These are phyloP conservation scores for Blastobotrys proliferans DNA, from an alignment of 1,139 yeast genomes.

Conservation along the genomic window DNA sequence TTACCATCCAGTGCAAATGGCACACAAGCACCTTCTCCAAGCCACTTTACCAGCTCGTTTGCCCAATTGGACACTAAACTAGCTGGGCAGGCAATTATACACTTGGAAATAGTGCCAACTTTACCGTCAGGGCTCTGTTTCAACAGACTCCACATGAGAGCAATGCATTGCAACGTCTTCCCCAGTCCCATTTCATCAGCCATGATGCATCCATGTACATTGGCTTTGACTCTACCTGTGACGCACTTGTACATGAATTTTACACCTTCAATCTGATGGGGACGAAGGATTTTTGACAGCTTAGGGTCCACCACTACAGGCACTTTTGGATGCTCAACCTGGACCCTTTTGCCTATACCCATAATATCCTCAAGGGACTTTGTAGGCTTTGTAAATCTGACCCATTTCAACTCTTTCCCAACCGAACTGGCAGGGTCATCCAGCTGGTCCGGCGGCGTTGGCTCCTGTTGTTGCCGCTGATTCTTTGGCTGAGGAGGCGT, in stretches of 20 bases:
- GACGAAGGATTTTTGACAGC: constrained; percentile 77
- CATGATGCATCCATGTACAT: constrained; percentile 96
- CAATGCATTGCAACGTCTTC: constrained; percentile 87
- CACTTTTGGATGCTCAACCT: constrained; percentile 50
- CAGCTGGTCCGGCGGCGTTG: background rate
- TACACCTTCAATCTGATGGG: constrained; percentile 97
- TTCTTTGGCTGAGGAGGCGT: constrained; percentile 11
- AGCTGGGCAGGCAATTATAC: constrained; percentile 94
- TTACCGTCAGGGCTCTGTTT: constrained; percentile 86
- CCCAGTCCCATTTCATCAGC: constrained; percentile 99
- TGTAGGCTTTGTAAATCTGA: constrained; percentile 8
- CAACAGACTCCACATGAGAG: constrained; percentile 90
- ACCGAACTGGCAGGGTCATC: background rate
- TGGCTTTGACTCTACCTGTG: constrained; percentile 78
- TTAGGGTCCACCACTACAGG: constrained; percentile 96
- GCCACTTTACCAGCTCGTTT: constrained; percentile 91
- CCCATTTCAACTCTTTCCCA: constrained; percentile 7
- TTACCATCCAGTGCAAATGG: constrained; percentile 94
- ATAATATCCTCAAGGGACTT: constrained; percentile 75
- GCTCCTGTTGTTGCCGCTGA: constrained; percentile 15
- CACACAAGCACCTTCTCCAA: constrained; percentile 84
- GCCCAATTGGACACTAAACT: constrained; percentile 97
- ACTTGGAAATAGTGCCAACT: constrained; percentile 75
- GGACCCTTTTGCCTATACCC: constrained; percentile 56
- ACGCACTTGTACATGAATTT: constrained; percentile 86